phyloP scores from a whole-genome alignment of 1,284 basidiomycete genomes.

The Laetiporus sulphureus region DNA sequence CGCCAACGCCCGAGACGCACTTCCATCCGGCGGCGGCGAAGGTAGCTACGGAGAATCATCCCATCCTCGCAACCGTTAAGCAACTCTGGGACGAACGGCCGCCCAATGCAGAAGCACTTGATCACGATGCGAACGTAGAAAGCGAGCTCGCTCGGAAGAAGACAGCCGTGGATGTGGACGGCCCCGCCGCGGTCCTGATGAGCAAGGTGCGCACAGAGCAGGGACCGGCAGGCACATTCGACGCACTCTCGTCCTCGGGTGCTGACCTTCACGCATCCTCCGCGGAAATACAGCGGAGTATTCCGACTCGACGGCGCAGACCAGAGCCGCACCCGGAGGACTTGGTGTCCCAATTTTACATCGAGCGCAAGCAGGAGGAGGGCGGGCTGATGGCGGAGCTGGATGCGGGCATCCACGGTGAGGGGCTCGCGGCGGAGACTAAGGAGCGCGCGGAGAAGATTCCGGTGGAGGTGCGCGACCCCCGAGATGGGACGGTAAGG shows the following conservation, averaged over 20 bases:
- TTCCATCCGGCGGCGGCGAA: constrained; percentile 25
- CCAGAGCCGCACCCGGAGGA: constrained; percentile 14
- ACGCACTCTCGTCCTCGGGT: not conserved
- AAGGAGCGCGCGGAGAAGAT: constrained; percentile 22
- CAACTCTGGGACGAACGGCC: constrained; percentile 22
- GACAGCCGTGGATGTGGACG: constrained; percentile 3
- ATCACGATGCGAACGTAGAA: constrained; percentile 11
- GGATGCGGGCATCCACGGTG: constrained; percentile 22
- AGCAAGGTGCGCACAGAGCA: constrained; percentile 1
- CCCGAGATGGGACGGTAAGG: constrained; percentile 18
- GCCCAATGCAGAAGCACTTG: constrained; percentile 10
- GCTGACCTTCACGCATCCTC: constrained; percentile 5
- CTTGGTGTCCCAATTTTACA: constrained; percentile 22
- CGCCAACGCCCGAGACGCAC: constrained; percentile 26
- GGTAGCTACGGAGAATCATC: constrained; percentile 17
- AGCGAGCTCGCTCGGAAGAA: constrained; percentile 14
- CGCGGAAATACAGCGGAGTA: constrained; percentile 9
- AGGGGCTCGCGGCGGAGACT: constrained; percentile 23
- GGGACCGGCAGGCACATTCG: constrained; percentile 1
- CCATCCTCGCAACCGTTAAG: constrained; percentile 20
- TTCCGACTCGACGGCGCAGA: constrained; percentile 14
- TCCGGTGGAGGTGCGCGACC: constrained; percentile 21
- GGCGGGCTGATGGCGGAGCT: constrained; percentile 26
- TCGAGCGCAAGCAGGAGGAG: constrained; percentile 24
- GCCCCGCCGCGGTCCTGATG: constrained; percentile 3